Percentiles rank a stretch among this genome's conserved stretches.
Conservation (phyloP, 495 filamentous ascomycete species). For the Stereocaulon alpinum region DNA sequence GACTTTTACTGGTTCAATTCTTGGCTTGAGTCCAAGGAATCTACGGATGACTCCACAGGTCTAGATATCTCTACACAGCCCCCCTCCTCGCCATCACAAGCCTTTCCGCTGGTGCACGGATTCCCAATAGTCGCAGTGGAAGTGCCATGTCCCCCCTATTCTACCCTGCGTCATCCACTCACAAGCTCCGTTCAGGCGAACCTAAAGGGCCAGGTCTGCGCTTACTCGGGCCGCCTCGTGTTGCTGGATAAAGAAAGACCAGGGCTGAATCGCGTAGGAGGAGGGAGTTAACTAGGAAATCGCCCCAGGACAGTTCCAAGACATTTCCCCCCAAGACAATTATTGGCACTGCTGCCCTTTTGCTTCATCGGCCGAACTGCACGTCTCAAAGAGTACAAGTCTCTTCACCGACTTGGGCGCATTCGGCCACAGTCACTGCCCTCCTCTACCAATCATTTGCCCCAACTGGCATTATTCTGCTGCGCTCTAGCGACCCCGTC, state of each 20-base stretch:
- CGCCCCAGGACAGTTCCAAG: neutral
- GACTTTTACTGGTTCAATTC: neutral
- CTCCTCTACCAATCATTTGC: neutral
- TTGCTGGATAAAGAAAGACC: conserved; percentile 11
- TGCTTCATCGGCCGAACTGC: neutral
- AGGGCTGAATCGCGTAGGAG: neutral
- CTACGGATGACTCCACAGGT: no score
- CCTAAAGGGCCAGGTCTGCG: neutral
- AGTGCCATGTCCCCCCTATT: neutral
- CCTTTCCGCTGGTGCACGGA: neutral
- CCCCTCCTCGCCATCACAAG: conserved; percentile 1
- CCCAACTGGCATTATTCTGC: neutral
- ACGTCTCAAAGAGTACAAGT: conserved; percentile 2
- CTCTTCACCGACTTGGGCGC: neutral
- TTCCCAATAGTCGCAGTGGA: neutral
- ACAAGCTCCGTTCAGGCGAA: neutral
- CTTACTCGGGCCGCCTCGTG: conserved; percentile 15
- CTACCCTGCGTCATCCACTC: neutral
- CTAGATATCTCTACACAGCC: conserved; percentile 5
- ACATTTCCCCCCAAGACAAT: neutral
- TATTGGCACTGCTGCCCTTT: neutral
- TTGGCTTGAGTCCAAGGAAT: neutral
- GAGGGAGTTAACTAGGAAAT: no score
- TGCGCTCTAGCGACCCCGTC: conserved; percentile 1
- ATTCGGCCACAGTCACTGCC: neutral